phyloP scores from a whole-genome alignment of 2,329 filamentous ascomycete species.

The Aureobasidium sp. region DNA sequence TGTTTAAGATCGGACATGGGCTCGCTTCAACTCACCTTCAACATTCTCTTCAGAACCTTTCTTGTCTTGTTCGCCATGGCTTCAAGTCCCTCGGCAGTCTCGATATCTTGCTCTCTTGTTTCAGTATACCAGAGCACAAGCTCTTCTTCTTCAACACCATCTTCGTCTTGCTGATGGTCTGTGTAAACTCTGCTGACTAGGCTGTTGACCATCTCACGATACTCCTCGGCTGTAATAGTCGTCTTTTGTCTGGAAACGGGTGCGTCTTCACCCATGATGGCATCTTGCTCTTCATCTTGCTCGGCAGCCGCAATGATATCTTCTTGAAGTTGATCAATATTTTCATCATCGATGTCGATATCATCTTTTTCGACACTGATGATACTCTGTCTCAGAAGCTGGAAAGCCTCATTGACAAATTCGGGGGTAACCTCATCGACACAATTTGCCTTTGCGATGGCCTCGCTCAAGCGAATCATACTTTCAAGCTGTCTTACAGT shows the following conservation, averaged over 20 bases:
- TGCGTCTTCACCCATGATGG: constrained; percentile 31
- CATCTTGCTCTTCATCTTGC: constrained; percentile 43
- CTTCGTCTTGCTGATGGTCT: constrained; percentile 66
- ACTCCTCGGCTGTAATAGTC: constrained; percentile 95
- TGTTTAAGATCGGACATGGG: not conserved
- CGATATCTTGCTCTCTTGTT: constrained; percentile 75
- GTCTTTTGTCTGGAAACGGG: constrained; percentile 36
- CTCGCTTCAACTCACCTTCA: constrained; percentile 61
- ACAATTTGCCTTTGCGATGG: constrained; percentile 97
- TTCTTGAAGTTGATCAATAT: constrained; percentile 23
- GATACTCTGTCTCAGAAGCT: constrained; percentile 86
- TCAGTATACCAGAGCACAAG: constrained; percentile 87
- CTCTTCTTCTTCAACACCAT: constrained; percentile 78
- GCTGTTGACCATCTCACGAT: constrained; percentile 80
- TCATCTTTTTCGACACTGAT: constrained; percentile 98
- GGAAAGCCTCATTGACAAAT: constrained; percentile 88
- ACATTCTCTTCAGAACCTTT: constrained; percentile 92
- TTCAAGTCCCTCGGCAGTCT: constrained; percentile 73
- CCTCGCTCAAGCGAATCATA: constrained; percentile 90
- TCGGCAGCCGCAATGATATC: constrained; percentile 34
- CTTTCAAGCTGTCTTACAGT: constrained; percentile 94
- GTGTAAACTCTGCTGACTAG: constrained; percentile 77
- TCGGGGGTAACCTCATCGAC: constrained; percentile 77
- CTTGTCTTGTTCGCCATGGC: constrained; percentile 63
- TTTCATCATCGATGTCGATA: constrained; percentile 82